Percentiles rank a stretch among this genome's conserved stretches.
Conservation (phyloP, 257 asterid genomes). For the Buddleja alternifolia region DNA sequence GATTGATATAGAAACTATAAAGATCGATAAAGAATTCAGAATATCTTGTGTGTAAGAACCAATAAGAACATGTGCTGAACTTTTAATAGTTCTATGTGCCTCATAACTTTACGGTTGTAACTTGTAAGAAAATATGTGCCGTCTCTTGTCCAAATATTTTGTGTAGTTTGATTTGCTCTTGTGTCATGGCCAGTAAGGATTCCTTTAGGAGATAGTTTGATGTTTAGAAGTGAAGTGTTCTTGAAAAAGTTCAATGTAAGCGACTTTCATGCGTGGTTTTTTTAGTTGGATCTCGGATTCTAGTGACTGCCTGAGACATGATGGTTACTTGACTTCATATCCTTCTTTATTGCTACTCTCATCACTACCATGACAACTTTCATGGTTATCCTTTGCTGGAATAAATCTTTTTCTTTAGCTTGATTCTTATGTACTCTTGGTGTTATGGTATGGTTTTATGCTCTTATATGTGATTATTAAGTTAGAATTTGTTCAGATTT, state of each 20-base stretch:
- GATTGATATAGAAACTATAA: background rate
- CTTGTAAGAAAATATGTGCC: background rate
- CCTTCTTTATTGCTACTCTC: too few species aligned
- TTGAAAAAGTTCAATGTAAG: background rate
- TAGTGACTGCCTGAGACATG: background rate
- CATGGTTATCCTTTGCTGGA: background rate
- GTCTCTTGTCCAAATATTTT: background rate
- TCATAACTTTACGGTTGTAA: too few species aligned
- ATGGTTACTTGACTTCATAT: background rate
- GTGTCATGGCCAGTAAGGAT: background rate
- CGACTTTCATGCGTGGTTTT: background rate
- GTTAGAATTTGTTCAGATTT: conserved; percentile 13
- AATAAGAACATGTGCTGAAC: too few species aligned
- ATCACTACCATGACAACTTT: too few species aligned
- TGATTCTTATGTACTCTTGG: background rate
- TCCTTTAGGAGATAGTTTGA: background rate
- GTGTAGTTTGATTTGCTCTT: background rate
- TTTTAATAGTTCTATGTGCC: background rate
- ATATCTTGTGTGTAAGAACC: too few species aligned
- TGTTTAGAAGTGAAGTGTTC: background rate
- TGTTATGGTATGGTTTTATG: background rate
- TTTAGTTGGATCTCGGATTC: background rate
- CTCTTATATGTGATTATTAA: background rate
- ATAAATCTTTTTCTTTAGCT: background rate
- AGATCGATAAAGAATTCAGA: too few species aligned